These are phyloP conservation scores for Colletotrichum ledebouriae DNA, from an alignment of 2,329 filamentous ascomycete species.

Conservation along the genomic window DNA sequence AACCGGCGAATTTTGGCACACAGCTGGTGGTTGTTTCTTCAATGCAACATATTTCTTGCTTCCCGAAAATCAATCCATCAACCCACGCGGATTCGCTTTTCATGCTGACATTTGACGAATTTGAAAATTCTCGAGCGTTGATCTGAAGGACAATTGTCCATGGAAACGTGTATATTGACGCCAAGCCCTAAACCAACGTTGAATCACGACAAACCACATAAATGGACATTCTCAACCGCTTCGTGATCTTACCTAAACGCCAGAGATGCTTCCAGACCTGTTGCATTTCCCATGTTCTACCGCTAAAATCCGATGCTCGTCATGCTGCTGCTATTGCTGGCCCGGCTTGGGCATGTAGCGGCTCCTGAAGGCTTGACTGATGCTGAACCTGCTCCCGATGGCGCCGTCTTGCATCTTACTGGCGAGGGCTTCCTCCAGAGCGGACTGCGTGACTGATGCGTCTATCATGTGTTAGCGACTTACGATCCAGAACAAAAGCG, in stretches of 20 bases:
- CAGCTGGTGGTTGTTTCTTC: background rate
- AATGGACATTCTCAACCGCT: constrained; percentile 26
- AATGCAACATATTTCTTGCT: background rate
- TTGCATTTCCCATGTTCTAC: constrained; percentile 26
- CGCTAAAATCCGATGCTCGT: background rate
- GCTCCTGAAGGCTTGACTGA: constrained; percentile 75
- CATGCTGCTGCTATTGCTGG: constrained; percentile 37
- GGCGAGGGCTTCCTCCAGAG: constrained; percentile 81
- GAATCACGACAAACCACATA: constrained; percentile 10
- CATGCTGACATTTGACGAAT: too few relatives aligned
- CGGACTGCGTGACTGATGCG: constrained; percentile 84
- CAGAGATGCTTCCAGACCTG: constrained; percentile 26
- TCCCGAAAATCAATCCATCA: background rate
- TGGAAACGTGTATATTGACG: constrained; percentile 12
- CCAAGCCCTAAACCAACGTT: background rate
- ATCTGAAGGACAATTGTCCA: background rate
- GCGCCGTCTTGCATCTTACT: constrained; percentile 77
- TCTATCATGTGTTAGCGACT: constrained; percentile 60
- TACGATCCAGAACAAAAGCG: background rate
- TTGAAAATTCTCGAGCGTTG: background rate
- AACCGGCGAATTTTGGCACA: background rate
- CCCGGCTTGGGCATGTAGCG: constrained; percentile 62
- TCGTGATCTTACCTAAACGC: constrained; percentile 41
- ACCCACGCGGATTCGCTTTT: background rate
- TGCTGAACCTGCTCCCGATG: constrained; percentile 75